Base-by-base conservation (phyloP, 208 protist genomes). In the Leishmania major region DNA sequence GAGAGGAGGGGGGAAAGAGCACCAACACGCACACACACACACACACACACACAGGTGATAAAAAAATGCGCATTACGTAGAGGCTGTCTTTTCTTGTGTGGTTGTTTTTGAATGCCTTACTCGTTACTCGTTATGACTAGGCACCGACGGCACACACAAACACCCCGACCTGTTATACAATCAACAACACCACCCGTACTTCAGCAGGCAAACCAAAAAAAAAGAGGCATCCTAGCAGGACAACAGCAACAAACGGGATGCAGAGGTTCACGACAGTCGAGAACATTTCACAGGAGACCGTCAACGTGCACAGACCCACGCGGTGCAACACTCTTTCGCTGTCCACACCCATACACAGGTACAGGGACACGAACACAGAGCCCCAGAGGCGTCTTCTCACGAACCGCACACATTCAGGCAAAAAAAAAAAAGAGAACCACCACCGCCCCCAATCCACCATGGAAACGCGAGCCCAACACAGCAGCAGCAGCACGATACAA, bases 81-180 rank as follows among this genome's bases (percentile, higher is more conserved):
- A 55, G 47, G n/a, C 70, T 22, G n/a, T 6, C 47, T 37, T 55
- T 17, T 57, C 31, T 40, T 31, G 17, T 51, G 15, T 19, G 22
- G 10, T 49, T 45, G 43, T 43, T n/a, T n/a, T 59, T 4, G 53
- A 8, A 31, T 45, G 49, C 22, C 28, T 77, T 77, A 77, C 53
- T 62, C 53, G 73, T 77, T 77, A 77, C 19, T 22, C 17, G 49
- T 77, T 77, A 77, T 15, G 53, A 75, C n/a, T 22, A 59, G n/a
- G 13, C 40, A 75, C 47, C 17, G 70, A 55, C 28, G 28, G 28
- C 66, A 35, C 35, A 72, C 37, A 72, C 19, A 64, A 10, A 31
- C 31, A 40, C 62, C 28, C 13, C 7, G 10, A 69, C 57, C 57
- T n/a, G 57, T 62, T 62, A 62, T 25, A 62, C 28, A 3, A n/a